Base-by-base conservation (phyloP, 176 grass and related monocot genomes). In the Triticum monococcum region DNA sequence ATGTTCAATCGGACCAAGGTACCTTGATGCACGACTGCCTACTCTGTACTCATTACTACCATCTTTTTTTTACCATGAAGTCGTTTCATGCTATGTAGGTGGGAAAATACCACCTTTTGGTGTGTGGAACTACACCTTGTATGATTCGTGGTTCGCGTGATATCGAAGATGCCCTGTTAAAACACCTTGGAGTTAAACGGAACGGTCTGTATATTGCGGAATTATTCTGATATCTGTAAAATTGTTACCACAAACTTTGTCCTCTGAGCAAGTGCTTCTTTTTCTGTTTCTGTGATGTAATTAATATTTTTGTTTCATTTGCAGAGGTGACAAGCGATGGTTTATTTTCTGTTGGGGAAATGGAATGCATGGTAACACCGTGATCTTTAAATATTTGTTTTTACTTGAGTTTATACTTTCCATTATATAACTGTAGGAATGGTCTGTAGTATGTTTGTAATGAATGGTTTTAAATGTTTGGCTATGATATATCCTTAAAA, bases 51-150 rank as follows among this genome's bases (percentile, higher is more conserved):
- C 30, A 36, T 78, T 81, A 33, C 35, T 89, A 9, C 22, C 75
- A 20, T 9, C 46, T 87, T 6, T 25, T 5, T 24, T 67, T 37
- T 48, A 79, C 72, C 5, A 52, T 88, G n/a, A 31, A 46, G 22
- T 38, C 12, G 46, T 52, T 32, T 33, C 10, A 68, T 87, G 43
- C 45, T 18, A 64, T 77, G 65, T 82, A 98, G 96, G 96, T 98
- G 56, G 96, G 96, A 79, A 98, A 96, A 81, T 96, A 98, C 80
- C 96, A 98, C 85, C 94, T 98, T 83, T 81, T 95, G 40, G 96
- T 98, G 57, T 98, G 96, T 89, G 96, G 96, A 82, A 98, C 96
- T 80, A 98, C 96, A 85, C 96, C 96, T 87, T 98, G 96, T 88
- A 98, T 98, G 96, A 96, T 98, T 76, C 92, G 93, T 70, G 93